Base-by-base conservation (phyloP, 2,329 filamentous ascomycete species). In the Lachnellula cervina region DNA sequence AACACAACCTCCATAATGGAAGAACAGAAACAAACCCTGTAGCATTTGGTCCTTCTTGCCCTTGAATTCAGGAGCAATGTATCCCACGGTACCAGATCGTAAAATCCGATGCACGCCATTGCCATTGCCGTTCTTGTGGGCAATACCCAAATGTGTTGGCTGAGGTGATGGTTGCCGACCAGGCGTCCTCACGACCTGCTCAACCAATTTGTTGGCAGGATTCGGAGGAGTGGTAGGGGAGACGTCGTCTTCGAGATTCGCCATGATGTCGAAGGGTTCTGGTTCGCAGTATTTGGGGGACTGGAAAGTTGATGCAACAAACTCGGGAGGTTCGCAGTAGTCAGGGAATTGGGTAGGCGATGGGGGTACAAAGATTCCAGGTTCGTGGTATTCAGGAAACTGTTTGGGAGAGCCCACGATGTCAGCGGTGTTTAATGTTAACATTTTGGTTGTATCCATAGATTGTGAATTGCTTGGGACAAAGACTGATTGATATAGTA, bases 11-110 rank as follows among this genome's bases (percentile, higher is more conserved):
- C 28, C 19, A 35, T n/a, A 11, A 28, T n/a, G 45, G 21, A 23
- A 47, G n/a, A 35, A 50, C 23, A 44, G 19, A 21, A 5, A 58
- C 66, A 62, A n/a, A 68, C 66, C 66, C 49, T 68, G 56, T 7
- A 53, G n/a, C 60, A 62, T 67, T 55, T 99, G 94, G 71, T 90
- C 85, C 62, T 85, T 80, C 77, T 96, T 97, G 71, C 93, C 94
- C 71, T 90, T 86, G 70, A 99, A 99, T 60, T 91, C 90, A 47
- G 93, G 91, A 23, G 94, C 92, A 62, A 96, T 87, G 76, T 99
- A 99, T 68, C 94, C 94, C 38, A 95, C 88, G 32, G 92, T 94
- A 64, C 90, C 88, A 63, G 94, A 94, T 19, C 91, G 89, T 56
- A 97, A 77, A 54, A 93, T 80, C 54, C 88, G 83, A 70, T 90